Percentiles rank a stretch among this genome's conserved stretches.
phyloP scores from a whole-genome alignment of 352 stramenopile genomes.

The Globisporangium alternatum region DNA sequence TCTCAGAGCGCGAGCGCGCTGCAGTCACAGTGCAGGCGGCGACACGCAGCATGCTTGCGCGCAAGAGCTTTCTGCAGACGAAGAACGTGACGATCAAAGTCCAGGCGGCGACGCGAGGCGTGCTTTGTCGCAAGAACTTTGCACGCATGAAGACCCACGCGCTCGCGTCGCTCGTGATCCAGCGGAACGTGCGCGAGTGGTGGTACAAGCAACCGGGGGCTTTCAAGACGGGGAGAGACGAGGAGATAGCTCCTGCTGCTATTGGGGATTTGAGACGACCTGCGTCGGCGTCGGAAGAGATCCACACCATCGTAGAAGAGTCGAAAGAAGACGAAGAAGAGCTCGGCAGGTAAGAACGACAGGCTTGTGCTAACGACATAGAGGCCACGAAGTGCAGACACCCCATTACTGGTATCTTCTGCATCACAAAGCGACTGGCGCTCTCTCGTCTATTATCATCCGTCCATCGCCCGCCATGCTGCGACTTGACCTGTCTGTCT shows the following conservation, averaged over 20 bases:
- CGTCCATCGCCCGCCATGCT: not conserved
- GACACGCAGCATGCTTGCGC: constrained; percentile 78
- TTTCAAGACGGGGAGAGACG: not conserved
- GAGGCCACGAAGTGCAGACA: too few species aligned
- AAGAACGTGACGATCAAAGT: constrained; percentile 87
- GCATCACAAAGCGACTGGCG: not conserved
- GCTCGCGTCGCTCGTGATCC: constrained; percentile 80
- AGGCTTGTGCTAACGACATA: not conserved
- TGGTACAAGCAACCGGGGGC: constrained; percentile 58
- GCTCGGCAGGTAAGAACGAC: not conserved
- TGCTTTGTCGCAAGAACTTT: constrained; percentile 86
- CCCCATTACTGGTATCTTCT: not conserved
- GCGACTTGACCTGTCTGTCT: constrained; percentile 17
- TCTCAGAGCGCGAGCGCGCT: constrained; percentile 63
- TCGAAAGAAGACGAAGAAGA: constrained; percentile 4
- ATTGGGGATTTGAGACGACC: not conserved
- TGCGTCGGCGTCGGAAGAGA: not conserved
- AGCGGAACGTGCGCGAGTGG: constrained; percentile 84
- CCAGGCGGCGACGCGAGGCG: constrained; percentile 76
- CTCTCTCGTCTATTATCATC: constrained; percentile 11
- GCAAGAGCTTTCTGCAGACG: constrained; percentile 80
- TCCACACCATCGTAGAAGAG: constrained; percentile 7
- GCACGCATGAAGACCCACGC: constrained; percentile 83
- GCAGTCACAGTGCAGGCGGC: constrained; percentile 85
- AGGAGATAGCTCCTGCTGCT: not conserved